phyloP scores from a whole-genome alignment of 169 alveolate species.

The Ichthyophthirius multifiliis region DNA sequence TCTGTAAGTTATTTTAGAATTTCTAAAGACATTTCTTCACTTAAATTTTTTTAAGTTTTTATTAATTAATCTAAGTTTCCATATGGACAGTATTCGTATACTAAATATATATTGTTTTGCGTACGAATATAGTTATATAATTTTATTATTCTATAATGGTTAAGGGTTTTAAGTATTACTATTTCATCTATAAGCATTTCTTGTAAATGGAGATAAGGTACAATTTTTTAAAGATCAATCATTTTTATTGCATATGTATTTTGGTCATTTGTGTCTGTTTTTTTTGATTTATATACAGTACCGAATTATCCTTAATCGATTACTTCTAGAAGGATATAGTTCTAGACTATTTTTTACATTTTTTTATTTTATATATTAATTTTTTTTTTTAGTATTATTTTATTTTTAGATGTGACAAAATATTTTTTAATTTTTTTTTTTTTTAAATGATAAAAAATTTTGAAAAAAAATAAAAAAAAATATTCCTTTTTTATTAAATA shows the following conservation, averaged over 20 bases:
- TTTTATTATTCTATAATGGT: neutral
- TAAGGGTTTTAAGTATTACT: neutral
- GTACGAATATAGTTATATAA: neutral
- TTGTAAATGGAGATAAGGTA: neutral
- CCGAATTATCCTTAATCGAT: neutral
- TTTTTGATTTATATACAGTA: neutral
- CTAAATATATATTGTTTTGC: neutral
- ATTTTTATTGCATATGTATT: neutral
- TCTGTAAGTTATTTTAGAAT: neutral
- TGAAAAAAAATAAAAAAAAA: no score
- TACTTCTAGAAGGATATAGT: constrained; percentile 2
- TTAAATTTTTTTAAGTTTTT: neutral
- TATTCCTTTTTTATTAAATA: no score
- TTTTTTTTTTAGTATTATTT: no score
- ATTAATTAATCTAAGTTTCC: neutral
- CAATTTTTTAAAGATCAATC: neutral
- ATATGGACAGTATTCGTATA: neutral
- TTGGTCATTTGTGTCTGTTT: neutral
- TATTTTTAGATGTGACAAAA: no score
- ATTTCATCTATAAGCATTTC: constrained; percentile 4
- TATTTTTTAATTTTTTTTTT: no score
- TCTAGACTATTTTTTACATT: neutral
- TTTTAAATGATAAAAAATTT: no score
- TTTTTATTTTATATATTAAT: no score
- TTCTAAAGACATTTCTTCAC: neutral